Evolutionary conservation across 1,284 basidiomycete species (phyloP).

Genomic region (Ceratobasidium theobromae): DNA sequence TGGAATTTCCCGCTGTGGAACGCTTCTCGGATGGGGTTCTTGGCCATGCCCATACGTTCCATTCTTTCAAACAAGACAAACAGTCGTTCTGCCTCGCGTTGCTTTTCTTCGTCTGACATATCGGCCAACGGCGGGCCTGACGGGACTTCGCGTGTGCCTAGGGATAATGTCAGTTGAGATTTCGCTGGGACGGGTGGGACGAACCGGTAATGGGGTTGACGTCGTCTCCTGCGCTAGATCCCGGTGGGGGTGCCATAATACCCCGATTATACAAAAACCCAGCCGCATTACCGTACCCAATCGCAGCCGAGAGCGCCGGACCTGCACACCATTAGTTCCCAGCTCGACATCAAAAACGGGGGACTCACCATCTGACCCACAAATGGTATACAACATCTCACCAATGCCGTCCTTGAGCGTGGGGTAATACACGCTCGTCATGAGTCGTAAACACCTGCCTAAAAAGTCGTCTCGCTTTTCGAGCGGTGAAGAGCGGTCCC

Average conservation of each 20-base stretch:
- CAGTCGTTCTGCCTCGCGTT: conserved; percentile 84
- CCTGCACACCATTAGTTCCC: conserved; percentile 51
- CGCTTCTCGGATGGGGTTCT: conserved; percentile 73
- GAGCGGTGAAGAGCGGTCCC: conserved; percentile 72
- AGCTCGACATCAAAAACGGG: not conserved
- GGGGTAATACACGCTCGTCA: conserved; percentile 69
- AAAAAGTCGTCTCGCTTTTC: conserved; percentile 71
- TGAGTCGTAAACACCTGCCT: conserved; percentile 76
- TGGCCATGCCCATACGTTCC: conserved; percentile 67
- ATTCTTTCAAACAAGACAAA: conserved; percentile 87
- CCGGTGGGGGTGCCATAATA: conserved; percentile 60
- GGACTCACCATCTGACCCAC: conserved; percentile 74
- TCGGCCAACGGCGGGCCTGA: conserved; percentile 43
- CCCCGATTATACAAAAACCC: conserved; percentile 90
- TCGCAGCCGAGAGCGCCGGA: conserved; percentile 63
- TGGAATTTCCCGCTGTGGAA: conserved; percentile 57
- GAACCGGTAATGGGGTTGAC: conserved; percentile 78
- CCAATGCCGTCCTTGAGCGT: conserved; percentile 73
- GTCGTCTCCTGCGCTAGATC: conserved; percentile 13
- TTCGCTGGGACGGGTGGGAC: conserved; percentile 47
- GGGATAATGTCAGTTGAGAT: conserved; percentile 38
- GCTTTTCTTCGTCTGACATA: conserved; percentile 92
- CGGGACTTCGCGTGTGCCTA: conserved; percentile 31
- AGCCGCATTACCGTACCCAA: conserved; percentile 91
- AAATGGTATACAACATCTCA: conserved; percentile 82